Conservation (phyloP, 2,329 filamentous ascomycete species). For the Fusarium camptoceras region DNA sequence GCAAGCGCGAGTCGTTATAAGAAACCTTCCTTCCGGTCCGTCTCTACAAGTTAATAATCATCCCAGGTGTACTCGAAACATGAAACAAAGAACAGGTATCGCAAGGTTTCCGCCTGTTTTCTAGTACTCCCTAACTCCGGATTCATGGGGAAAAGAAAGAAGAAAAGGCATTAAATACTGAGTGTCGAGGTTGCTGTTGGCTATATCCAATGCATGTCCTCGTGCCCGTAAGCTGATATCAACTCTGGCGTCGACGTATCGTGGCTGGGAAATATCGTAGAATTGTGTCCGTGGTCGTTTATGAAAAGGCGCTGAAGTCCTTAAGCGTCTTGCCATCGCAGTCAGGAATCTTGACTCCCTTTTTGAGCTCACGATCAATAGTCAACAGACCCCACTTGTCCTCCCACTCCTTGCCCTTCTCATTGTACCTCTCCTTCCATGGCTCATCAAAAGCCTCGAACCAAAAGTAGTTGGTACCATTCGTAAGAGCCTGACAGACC, state of each 20-base stretch:
- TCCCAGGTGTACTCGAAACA: constrained; percentile 21
- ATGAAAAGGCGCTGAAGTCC: constrained; percentile 29
- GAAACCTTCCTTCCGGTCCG: constrained; percentile 5
- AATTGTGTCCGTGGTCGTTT: constrained; percentile 7
- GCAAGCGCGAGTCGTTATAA: constrained; percentile 16
- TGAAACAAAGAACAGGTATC: constrained; percentile 18
- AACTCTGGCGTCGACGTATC: constrained; percentile 6
- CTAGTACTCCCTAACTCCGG: constrained; percentile 28
- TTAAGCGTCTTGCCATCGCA: constrained; percentile 79
- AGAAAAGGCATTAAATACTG: constrained; percentile 27
- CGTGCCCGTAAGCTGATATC: constrained; percentile 11
- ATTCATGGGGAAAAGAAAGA: constrained; percentile 13
- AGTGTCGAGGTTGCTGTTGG: constrained; percentile 11
- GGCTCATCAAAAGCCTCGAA: constrained; percentile 97
- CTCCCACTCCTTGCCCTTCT: constrained; percentile 80
- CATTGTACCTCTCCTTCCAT: constrained; percentile 86
- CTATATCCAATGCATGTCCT: constrained; percentile 29
- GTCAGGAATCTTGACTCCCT: constrained; percentile 85
- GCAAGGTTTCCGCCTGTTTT: constrained; percentile 33
- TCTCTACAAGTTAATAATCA: constrained; percentile 17
- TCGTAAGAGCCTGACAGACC: constrained; percentile 82
- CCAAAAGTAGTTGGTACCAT: constrained; percentile 96
- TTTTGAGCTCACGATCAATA: constrained; percentile 83
- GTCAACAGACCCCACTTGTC: constrained; percentile 96
- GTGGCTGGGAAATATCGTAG: constrained; percentile 1